Percentiles rank a stretch among this genome's conserved stretches.
Evolutionary conservation across 2,329 filamentous ascomycete genomes (phyloP).

Genomic region (Ascomycota sp.): DNA sequence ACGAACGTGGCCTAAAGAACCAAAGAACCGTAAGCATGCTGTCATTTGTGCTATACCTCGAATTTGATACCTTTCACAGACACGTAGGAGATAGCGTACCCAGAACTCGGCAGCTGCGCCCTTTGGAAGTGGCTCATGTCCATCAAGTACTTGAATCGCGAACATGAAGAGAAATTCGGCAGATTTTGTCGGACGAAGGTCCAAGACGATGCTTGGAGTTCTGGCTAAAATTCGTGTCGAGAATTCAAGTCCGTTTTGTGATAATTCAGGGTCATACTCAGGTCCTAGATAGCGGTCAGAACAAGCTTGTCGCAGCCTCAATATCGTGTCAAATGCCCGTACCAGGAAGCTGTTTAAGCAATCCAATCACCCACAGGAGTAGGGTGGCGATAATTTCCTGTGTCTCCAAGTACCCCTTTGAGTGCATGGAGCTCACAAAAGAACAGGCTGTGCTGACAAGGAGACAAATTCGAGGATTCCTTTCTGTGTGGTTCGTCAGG

Average conservation of each 20-base stretch:
- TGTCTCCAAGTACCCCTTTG: slow-evolving; percentile 21
- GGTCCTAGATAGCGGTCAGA: slow-evolving; percentile 19
- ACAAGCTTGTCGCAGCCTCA: background rate
- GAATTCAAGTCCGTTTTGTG: slow-evolving; percentile 57
- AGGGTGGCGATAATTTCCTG: slow-evolving; percentile 28
- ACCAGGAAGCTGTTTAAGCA: slow-evolving; percentile 44
- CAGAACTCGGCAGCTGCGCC: slow-evolving; percentile 55
- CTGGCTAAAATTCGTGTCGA: slow-evolving; percentile 41
- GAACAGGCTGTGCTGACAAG: slow-evolving; percentile 53
- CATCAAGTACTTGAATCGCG: slow-evolving; percentile 46
- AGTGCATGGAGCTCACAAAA: slow-evolving; percentile 40
- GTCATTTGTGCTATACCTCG: no score
- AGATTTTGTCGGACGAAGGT: slow-evolving; percentile 30
- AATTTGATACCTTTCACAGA: background rate
- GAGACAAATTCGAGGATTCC: slow-evolving; percentile 46
- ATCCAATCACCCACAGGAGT: slow-evolving; percentile 38
- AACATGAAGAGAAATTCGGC: slow-evolving; percentile 53
- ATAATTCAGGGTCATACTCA: slow-evolving; percentile 52
- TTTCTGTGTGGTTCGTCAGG: slow-evolving; percentile 34
- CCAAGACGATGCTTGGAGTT: slow-evolving; percentile 40
- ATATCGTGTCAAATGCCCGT: slow-evolving; percentile 2
- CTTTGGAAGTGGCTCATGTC: slow-evolving; percentile 57
- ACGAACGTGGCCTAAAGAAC: slow-evolving; percentile 30
- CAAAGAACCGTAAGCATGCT: no score
- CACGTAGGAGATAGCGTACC: slow-evolving; percentile 22